Conservation (phyloP, 2,329 filamentous ascomycete genomes). For the Microsporum ferrugineum region DNA sequence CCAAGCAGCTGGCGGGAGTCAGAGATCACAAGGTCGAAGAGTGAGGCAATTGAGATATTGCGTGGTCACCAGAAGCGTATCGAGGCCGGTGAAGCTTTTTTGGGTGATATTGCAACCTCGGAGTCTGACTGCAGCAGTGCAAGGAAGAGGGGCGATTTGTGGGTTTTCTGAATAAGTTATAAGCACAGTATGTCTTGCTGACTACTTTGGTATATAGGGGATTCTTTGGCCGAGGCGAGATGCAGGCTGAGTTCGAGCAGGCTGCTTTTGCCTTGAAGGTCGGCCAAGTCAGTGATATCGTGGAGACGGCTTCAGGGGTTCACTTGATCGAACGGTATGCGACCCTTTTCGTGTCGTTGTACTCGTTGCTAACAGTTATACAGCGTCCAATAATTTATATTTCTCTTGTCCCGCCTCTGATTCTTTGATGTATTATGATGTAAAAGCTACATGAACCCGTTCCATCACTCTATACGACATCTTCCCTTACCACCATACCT, state of each 20-base stretch:
- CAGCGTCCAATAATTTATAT: not conserved
- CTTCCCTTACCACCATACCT: not conserved
- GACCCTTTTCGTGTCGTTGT: not conserved
- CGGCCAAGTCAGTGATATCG: slow-evolving; percentile 73
- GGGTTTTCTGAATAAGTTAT: slow-evolving; percentile 28
- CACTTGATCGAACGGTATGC: slow-evolving; percentile 88
- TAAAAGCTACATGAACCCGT: not conserved
- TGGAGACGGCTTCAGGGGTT: slow-evolving; percentile 86
- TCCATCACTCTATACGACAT: not conserved
- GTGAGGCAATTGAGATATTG: slow-evolving; percentile 72
- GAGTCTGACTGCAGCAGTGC: slow-evolving; percentile 96
- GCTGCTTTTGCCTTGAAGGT: slow-evolving; percentile 82
- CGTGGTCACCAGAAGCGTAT: slow-evolving; percentile 65
- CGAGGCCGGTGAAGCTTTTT: slow-evolving; percentile 51
- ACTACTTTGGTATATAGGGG: slow-evolving; percentile 43
- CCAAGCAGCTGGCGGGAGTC: slow-evolving; percentile 89
- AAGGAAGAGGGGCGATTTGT: slow-evolving; percentile 82
- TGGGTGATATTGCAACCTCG: slow-evolving; percentile 73
- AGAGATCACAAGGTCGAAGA: slow-evolving; percentile 76
- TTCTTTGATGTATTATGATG: slow-evolving; percentile 3
- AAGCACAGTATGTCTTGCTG: not conserved
- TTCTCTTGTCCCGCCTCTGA: not conserved
- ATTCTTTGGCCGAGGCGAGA: slow-evolving; percentile 86
- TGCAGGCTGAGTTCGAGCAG: slow-evolving; percentile 98
- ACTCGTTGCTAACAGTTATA: not conserved